Base-by-base conservation (phyloP, 2,329 filamentous ascomycete species). In the Aureobasidium leucospermi region DNA sequence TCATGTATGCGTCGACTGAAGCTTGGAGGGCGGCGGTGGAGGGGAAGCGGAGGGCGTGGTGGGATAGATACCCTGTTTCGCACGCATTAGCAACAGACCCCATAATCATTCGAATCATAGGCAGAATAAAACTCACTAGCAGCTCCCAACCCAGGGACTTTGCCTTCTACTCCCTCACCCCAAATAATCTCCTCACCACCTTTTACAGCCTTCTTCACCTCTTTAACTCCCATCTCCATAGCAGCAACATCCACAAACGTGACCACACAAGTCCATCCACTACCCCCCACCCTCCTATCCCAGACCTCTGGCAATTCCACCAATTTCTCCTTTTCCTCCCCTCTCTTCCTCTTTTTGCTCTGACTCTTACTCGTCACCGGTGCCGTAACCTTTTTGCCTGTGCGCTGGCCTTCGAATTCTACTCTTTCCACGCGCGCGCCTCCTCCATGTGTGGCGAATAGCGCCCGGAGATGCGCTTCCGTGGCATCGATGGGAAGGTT, bases 401-500 rank as follows among this genome's bases (percentile, higher is more conserved):
- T 79, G 63, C 79, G 73, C 63, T 84, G 79, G 64, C 81, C 80
- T 64, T 91, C 87, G 64, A 97, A 96, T 0, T 81, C 77, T 5
- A 95, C 87, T 56, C 77, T 79, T 72, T 96, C 90, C 49, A 97
- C 88, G 48, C 88, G 81, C 2, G 88, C 89, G 0, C 87, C 85
- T 7, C 89, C 89, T 0, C 87, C 85, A 8, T 95, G 82, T 0
- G 81, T 78, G 0, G 83, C 76, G 66, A 97, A 95, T 0, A 97
- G 76, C 43, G 85, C 79, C 46, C 90, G 85, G 43, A 97, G 80
- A 67, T 92, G 89, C 1, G 79, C 73, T 60, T 90, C 86, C 4
- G 90, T 95, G 61, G 90, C 86, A 70, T 96, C 92, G 63, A 87
- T 79, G 6, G 94, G 94, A 0, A 95, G 76, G 68, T 99, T 97